Base-by-base conservation (phyloP, 768 basidiomycete genomes). In the Agaricus subrufescens region DNA sequence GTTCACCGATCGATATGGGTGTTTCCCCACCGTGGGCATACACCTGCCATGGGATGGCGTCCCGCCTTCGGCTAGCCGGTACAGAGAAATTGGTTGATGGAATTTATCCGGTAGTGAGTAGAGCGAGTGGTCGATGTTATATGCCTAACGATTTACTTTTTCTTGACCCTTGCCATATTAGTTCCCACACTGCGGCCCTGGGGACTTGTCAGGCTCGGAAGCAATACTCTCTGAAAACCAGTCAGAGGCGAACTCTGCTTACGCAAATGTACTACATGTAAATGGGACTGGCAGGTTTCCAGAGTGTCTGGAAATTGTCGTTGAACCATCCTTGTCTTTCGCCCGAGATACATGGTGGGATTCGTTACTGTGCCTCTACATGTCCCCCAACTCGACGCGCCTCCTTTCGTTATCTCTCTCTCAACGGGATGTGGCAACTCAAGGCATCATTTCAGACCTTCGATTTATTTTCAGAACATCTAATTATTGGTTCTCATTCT, bases 281-380 rank as follows among this genome's bases (percentile, higher is more conserved):
- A 56, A 67, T 43, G 64, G 65, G 56, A 52, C 62, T 60, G 60
- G 68, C 62, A 49, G 57, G 61, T 56, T 61, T 11, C 52, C 64
- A 19, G 60, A 62, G 7, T 54, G 46, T 42, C 50, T 56, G n/a
- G 67, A 68, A 40, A 80, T 85, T n/a, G 65, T 63, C 5, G 64
- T 71, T 46, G 80, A 84, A 58, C 89, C 89, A 6, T 86, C 86
- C 8, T 69, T 87, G 38, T 75, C 79, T 47, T 89, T 87, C 67
- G 73, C 76, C 15, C 85, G 87, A 49, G 83, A 86, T 71, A 84
- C 82, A 25, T 90, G 89, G 89, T 91, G 86, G 85, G 90, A 90
- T 63, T 82, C 79, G 3, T 74, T 91, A 15, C 68, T 89, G 37
- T 70, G 73, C 40, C 64, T 85, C 29, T 89, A 89, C 65, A 55